Percentiles rank a stretch among this genome's conserved stretches.
phyloP scores from a whole-genome alignment of 2,329 filamentous ascomycete genomes.

The Sarocladium strictum region DNA sequence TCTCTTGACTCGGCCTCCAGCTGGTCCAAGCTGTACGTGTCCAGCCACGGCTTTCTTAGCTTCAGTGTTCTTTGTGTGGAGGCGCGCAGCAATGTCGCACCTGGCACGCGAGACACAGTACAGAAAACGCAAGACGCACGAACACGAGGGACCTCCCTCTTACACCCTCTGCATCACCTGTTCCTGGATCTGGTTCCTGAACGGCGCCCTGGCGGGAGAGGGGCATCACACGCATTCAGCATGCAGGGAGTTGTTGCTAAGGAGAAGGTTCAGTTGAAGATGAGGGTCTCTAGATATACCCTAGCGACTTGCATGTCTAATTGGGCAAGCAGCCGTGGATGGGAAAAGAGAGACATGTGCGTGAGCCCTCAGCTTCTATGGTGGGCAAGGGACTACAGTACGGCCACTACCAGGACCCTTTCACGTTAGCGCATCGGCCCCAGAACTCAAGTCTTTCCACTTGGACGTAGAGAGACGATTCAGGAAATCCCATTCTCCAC shows the following conservation, averaged over 20 bases:
- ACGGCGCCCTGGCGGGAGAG: not conserved
- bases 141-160: slow-evolving; percentile 4
- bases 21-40: not conserved
- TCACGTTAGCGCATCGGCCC: slow-evolving; percentile 7
- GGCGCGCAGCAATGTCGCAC: not conserved
- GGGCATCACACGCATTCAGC: slow-evolving; percentile 3
- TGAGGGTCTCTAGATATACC: not conserved
- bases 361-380: not conserved
- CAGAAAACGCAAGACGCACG: not conserved
- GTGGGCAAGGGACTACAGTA: not conserved
- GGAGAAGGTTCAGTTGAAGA: slow-evolving; percentile 7
- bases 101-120: slow-evolving; percentile 5
- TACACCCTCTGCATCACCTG: not conserved
- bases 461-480: slow-evolving; percentile 1
- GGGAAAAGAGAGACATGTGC: not conserved
- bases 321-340: not conserved
- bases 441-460: not conserved
- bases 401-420: not conserved
- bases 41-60: not conserved
- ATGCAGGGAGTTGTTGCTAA: slow-evolving; percentile 8
- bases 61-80: not conserved
- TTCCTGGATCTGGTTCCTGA: not conserved
- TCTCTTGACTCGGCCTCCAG: not conserved
- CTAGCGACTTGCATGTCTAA: slow-evolving; percentile 1
- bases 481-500: not conserved